These are phyloP conservation scores for Russula griseocarnosa DNA, from an alignment of 768 basidiomycete genomes.

Conservation along the genomic window DNA sequence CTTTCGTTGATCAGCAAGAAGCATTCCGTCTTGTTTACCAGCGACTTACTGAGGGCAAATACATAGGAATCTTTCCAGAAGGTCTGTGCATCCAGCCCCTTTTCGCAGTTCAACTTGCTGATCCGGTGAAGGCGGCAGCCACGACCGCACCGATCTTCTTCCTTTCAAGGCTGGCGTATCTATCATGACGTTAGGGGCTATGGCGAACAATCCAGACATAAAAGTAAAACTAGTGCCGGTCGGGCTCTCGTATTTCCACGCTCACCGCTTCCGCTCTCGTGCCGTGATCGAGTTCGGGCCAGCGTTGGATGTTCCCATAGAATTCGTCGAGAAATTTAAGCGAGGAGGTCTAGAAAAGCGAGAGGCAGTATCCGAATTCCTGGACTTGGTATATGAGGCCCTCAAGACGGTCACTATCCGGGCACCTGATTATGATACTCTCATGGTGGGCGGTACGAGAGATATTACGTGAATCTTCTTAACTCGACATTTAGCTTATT, in stretches of 20 bases:
- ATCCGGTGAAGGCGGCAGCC: constrained; percentile 75
- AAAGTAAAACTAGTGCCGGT: constrained; percentile 84
- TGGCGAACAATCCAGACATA: constrained; percentile 83
- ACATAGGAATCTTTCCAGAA: constrained; percentile 98
- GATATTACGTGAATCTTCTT: constrained; percentile 5
- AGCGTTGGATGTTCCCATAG: constrained; percentile 86
- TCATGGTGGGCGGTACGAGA: constrained; percentile 69
- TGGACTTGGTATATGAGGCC: constrained; percentile 88
- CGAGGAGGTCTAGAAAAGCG: constrained; percentile 83
- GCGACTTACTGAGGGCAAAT: constrained; percentile 76
- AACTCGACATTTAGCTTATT: constrained; percentile 57
- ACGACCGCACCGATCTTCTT: constrained; percentile 93
- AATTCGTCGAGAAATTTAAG: constrained; percentile 86
- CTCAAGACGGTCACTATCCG: constrained; percentile 94
- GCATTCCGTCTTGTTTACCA: constrained; percentile 95
- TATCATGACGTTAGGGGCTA: constrained; percentile 96
- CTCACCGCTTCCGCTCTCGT: constrained; percentile 82
- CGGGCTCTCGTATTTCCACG: constrained; percentile 38
- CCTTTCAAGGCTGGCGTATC: constrained; percentile 97
- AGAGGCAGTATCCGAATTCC: constrained; percentile 82
- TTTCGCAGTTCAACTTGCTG: constrained; percentile 5
- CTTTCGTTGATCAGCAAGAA: constrained; percentile 87
- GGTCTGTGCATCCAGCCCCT: constrained; percentile 44
- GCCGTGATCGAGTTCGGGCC: constrained; percentile 96
- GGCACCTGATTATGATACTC: constrained; percentile 94